Evolutionary conservation across 306 rosid genomes (phyloP).

Genomic region (Senna siamea): DNA sequence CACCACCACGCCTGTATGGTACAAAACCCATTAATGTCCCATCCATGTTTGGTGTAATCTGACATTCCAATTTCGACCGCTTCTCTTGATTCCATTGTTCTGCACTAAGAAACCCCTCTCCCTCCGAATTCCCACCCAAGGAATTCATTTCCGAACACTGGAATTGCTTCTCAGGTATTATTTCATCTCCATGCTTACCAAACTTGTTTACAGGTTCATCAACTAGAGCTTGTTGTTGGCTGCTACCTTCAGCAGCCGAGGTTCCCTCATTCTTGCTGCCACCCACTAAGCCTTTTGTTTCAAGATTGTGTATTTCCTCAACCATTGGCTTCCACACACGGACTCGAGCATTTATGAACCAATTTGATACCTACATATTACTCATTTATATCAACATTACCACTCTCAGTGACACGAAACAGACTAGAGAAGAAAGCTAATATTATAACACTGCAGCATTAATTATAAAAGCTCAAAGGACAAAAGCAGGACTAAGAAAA

Average conservation of each 20-base stretch:
- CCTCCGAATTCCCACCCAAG: constrained; percentile 8
- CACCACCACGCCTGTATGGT: constrained; percentile 60
- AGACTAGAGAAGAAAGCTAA: too few species aligned
- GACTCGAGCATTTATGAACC: constrained; percentile 92
- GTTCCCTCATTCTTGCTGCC: constrained; percentile 40
- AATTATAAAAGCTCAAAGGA: background rate
- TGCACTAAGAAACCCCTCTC: constrained; percentile 2
- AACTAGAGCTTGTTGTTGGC: constrained; percentile 34
- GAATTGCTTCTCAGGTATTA: constrained; percentile 41
- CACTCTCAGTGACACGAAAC: too few species aligned
- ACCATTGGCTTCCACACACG: constrained; percentile 99
- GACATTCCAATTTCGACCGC: constrained; percentile 61
- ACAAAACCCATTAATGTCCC: constrained; percentile 68
- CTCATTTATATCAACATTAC: too few species aligned
- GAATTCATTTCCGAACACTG: constrained; percentile 42
- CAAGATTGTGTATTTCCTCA: constrained; percentile 93
- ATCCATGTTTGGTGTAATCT: constrained; percentile 52
- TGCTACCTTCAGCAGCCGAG: constrained; percentile 36
- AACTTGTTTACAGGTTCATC: constrained; percentile 33
- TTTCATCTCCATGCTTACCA: constrained; percentile 6
- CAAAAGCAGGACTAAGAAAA: background rate
- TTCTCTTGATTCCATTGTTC: constrained; percentile 65
- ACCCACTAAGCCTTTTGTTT: constrained; percentile 60
- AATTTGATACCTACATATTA: constrained; percentile 75
- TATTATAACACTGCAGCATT: too few species aligned